Base-by-base conservation (phyloP, 2,329 filamentous ascomycete genomes). In the Alternaria atra region DNA sequence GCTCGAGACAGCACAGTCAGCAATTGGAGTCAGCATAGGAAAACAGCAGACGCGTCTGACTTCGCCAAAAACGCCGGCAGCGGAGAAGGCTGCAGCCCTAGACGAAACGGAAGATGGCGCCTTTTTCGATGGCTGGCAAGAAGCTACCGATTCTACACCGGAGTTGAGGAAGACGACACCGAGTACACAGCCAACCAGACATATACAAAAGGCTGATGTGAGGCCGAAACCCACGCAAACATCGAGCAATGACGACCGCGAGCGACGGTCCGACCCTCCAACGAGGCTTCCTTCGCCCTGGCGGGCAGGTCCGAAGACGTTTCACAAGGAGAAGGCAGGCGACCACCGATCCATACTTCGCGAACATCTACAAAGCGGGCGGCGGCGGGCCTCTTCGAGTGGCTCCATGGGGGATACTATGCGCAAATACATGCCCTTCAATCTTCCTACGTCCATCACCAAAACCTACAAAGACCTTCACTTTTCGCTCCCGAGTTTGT, bases 1-100 rank as follows among this genome's bases (percentile, higher is more conserved):
- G 63, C 60, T 77, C 47, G 79, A 81, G 50, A 79, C 81, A 62
- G 80, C 75, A 15, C 76, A 79, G 53, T 80, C 77, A 12, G 79
- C 87, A 34, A 81, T 89, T 66, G 86, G 86, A 2, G 81, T 89
- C 68, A 88, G 86, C 70, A 87, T 89, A 63, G 82, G 86, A 60
- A 81, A 80, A 39, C 80, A 82, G 42, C 87, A 89, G 72, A 86
- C 83, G 51, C 82, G 84, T 43, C 79, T 89, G 72, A 84, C 82
- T 35, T 86, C 85, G 17, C 83, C 86, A 9, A 80, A 81, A 42
- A 89, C 86, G 5, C 86, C 87, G 1, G 84, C 84, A 9, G 83
- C 83, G 20, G 87, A 88, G 70, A 89, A 88, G 72, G 83, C 80
- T n/a, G 84, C 84, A 2, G 83, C 83, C 2, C 76, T 89, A 67